Base-by-base conservation (phyloP, 805 yeast species). In the Kregervanrija pseudodelftensis region DNA sequence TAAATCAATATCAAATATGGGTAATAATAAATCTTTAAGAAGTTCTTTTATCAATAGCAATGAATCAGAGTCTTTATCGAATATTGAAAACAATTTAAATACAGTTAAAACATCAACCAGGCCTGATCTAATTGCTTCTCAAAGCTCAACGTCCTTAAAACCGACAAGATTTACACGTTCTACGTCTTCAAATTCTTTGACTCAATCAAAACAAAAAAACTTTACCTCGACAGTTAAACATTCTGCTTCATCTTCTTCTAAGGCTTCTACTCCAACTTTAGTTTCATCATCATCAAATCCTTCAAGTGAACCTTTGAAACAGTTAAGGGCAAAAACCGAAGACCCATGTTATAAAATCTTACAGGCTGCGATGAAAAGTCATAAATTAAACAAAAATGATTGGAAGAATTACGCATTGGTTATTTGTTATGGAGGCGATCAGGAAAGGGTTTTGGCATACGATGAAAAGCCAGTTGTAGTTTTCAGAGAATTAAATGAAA, bases 341-440 rank as follows among this genome's bases (percentile, higher is more conserved):
- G 98, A 91, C 55, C 89, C 96, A 2, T 89, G 96, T 60, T 80
- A 84, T 54, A 85, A 85, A 60, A 83, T 91, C 16, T 67, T 93
- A 39, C 95, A 86, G 56, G 87, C 84, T 33, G 96, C 96, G 5
- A 82, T 88, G 85, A 79, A 82, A 53, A 74, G 95, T 49, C 95
- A 90, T 65, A 81, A 80, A 47, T 72, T 91, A 40, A 80, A 79
- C 39, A 76, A 79, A 31, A 82, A 78, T 42, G 96, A 88, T 58
- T 85, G 96, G 90, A 74, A 85, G 42, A 84, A 87, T 56, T 91
- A 89, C 59, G 95, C 90, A 2, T 67, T 91, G 42, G 89, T 90
- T 13, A 85, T 91, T 12, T 85, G 95, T 58, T 89, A 87, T 59
- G 96, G 93, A 15, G 96, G 93, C 17, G 96, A 89, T 60, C 84